Evolutionary conservation across 345 rosid genomes (phyloP).

Genomic region (Boechera stricta): DNA sequence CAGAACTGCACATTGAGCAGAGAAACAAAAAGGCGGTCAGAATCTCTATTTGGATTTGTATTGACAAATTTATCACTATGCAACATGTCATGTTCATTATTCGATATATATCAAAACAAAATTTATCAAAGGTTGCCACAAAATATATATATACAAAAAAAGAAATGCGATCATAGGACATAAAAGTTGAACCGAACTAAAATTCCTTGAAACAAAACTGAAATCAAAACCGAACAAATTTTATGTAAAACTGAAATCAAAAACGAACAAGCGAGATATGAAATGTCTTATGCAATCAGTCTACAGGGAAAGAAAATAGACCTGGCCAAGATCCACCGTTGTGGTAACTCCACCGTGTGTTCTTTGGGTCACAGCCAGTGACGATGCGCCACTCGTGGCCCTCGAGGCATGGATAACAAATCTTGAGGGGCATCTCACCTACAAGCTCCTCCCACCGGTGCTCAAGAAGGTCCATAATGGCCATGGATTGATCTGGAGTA

Average conservation of each 20-base stretch:
- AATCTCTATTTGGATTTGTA: background rate
- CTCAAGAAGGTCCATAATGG: constrained; percentile 80
- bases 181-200: background rate
- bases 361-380: constrained; percentile 80
- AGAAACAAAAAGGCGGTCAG: constrained; percentile 21
- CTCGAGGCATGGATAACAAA: constrained; percentile 68
- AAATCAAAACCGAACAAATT: background rate
- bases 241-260: background rate
- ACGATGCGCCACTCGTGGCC: constrained; percentile 70
- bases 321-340: constrained; percentile 93
- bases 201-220: background rate
- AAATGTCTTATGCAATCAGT: background rate
- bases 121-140: background rate
- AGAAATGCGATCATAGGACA: background rate
- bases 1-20: constrained; percentile 52
- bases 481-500: constrained; percentile 77
- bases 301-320: constrained; percentile 35
- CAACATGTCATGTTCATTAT: background rate
- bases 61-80: background rate
- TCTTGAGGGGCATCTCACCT: constrained; percentile 78
- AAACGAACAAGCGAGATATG: background rate
- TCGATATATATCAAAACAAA: background rate
- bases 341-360: constrained; percentile 81
- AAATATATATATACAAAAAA: too few species aligned
- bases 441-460: constrained; percentile 77